These are phyloP conservation scores for Neurospora africana DNA, from an alignment of 495 filamentous ascomycete species.

Conservation along the genomic window DNA sequence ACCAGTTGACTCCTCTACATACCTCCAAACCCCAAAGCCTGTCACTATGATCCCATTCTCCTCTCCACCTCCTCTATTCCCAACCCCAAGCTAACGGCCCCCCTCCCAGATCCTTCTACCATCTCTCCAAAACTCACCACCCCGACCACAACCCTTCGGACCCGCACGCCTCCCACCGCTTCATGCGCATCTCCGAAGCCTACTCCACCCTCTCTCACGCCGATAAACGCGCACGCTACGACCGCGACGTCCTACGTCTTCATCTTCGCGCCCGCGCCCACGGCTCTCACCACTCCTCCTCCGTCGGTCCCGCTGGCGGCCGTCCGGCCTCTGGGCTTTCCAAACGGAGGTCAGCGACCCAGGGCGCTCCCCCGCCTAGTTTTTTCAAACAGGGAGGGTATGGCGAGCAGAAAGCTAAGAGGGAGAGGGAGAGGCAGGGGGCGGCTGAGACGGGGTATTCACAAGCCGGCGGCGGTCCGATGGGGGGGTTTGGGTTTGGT, in stretches of 20 bases:
- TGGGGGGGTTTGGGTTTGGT: neutral
- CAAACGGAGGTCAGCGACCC: slow-evolving; percentile 60
- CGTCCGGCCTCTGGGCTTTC: slow-evolving; percentile 72
- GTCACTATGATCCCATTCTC: no score
- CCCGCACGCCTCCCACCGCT: slow-evolving; percentile 61
- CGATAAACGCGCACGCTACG: slow-evolving; percentile 66
- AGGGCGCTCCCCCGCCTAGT: slow-evolving; percentile 76
- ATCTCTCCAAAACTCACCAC: slow-evolving; percentile 85
- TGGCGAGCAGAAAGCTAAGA: slow-evolving; percentile 42
- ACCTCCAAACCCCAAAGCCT: no score
- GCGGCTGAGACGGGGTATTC: slow-evolving; percentile 2
- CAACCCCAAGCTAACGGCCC: neutral
- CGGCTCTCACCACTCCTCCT: slow-evolving; percentile 40
- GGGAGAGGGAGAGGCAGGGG: slow-evolving; percentile 41
- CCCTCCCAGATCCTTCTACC: slow-evolving; percentile 68
- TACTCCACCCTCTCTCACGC: slow-evolving; percentile 67
- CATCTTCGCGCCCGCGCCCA: slow-evolving; percentile 22
- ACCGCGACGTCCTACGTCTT: slow-evolving; percentile 49
- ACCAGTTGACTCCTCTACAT: no score
- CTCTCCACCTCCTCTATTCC: no score
- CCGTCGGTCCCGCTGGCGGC: slow-evolving; percentile 46
- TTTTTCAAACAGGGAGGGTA: slow-evolving; percentile 77
- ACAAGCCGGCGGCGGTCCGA: neutral
- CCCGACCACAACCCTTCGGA: slow-evolving; percentile 81
- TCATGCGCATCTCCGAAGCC: slow-evolving; percentile 77